Evolutionary conservation across 345 rosid species (phyloP), one percentile per base, ranked within the genome.

Genomic region (Euphorbia pulcherrima): DNA sequence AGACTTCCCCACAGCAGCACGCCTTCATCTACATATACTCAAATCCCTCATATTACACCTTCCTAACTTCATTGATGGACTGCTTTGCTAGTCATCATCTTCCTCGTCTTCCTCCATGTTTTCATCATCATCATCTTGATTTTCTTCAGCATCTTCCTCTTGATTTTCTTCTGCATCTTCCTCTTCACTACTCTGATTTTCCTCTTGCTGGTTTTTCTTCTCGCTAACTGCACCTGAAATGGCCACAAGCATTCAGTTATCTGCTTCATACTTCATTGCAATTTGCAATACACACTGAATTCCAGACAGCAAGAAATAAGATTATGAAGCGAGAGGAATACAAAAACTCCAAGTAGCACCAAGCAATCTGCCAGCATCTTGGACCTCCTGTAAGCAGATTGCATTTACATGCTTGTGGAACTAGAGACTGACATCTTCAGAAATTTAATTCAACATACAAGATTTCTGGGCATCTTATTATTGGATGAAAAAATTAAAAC

Each of bases 61-160:
- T 28, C 1, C 11, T 41, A 10, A 39, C 29, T 2, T 1, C 20
- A 30, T 5, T n/a, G 23, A 51, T 59, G n/a, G 8, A 24, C 72
- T 60, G 47, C 50, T 52, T 39, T 40, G n/a, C 56, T 60, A 26
- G 1, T 73, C 71, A 23, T 54, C 46, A 24, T 62, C 62, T 70
- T 70, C 73, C 37, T 61, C 65, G 7, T 48, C 65, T 17, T 41
- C 63, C 7, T 41, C 74, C 26, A 10, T 46, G 14, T 48, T 30
- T 20, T 71, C 63, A 28, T 62, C 61, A 26, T 61, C 64, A 41
- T 26, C 52, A 4, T 27, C 51, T 3, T 44, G 54, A 23, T 53
- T 20, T 39, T 56, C 75, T 28, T 28, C 62, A 2, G 20, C 17
- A 8, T 71, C 69, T 21, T 46, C 50, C 37, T 33, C 37, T 3